phyloP scores from a whole-genome alignment of 2,329 filamentous ascomycete genomes.

The Nothophaeocryptopus gaeumannii region DNA sequence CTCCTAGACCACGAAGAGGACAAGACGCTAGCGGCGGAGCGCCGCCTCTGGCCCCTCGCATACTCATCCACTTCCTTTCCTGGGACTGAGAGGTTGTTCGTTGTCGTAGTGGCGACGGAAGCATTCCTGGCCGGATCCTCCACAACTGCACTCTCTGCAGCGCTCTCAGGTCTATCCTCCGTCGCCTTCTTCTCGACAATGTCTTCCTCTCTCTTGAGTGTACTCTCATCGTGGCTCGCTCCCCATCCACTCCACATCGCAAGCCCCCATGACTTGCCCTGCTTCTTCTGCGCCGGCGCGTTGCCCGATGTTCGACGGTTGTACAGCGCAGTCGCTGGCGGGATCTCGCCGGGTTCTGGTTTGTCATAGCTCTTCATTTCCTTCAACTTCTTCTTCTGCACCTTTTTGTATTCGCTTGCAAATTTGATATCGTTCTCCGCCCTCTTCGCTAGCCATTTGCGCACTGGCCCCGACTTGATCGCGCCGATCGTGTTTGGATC shows the following conservation, averaged over 20 bases:
- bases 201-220: slow-evolving; percentile 60
- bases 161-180: slow-evolving; percentile 5
- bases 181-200: slow-evolving; percentile 31
- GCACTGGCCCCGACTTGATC: slow-evolving; percentile 74
- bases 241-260: slow-evolving; percentile 85
- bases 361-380: slow-evolving; percentile 69
- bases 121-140: slow-evolving; percentile 1
- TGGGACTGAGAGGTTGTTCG: slow-evolving; percentile 13
- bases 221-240: slow-evolving; percentile 79
- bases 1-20: slow-evolving; percentile 19
- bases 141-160: not conserved
- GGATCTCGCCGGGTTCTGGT: slow-evolving; percentile 68
- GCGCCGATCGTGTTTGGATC: slow-evolving; percentile 67
- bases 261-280: slow-evolving; percentile 63
- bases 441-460: slow-evolving; percentile 78
- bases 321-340: slow-evolving; percentile 74
- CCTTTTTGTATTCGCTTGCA: slow-evolving; percentile 62
- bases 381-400: slow-evolving; percentile 70
- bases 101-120: not conserved
- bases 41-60: slow-evolving; percentile 19
- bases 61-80: slow-evolving; percentile 11
- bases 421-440: slow-evolving; percentile 71
- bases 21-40: slow-evolving; percentile 23
- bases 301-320: slow-evolving; percentile 43
- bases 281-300: slow-evolving; percentile 32